These are phyloP conservation scores for Suillus brevipes DNA, from an alignment of 768 basidiomycete species.

Conservation along the genomic window DNA sequence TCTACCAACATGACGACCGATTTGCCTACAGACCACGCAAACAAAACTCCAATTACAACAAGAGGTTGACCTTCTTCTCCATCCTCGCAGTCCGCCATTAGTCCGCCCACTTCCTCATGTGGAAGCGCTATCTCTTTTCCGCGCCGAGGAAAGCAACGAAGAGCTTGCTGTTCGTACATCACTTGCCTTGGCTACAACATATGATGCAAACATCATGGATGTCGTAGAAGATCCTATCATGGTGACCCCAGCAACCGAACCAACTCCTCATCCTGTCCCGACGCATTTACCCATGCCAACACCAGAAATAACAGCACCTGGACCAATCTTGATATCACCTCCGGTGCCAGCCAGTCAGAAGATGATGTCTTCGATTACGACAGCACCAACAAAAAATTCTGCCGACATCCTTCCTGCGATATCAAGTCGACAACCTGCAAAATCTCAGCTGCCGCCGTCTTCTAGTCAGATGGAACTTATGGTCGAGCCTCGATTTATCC, in stretches of 20 bases:
- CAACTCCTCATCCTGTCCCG: slow-evolving; percentile 1
- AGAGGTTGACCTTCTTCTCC: slow-evolving; percentile 63
- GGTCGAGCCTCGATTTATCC: not conserved
- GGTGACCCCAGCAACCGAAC: not conserved
- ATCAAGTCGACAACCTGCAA: not conserved
- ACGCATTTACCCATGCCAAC: slow-evolving; percentile 5
- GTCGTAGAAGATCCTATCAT: slow-evolving; percentile 3
- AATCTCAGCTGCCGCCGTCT: not conserved
- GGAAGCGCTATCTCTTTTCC: slow-evolving; percentile 61
- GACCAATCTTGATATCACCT: not conserved
- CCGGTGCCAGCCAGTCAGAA: not conserved
- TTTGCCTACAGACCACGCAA: slow-evolving; percentile 17
- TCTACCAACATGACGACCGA: slow-evolving; percentile 1
- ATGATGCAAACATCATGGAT: slow-evolving; percentile 7
- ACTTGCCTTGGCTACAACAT: slow-evolving; percentile 36
- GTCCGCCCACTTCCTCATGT: slow-evolving; percentile 65
- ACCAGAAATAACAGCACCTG: slow-evolving; percentile 2
- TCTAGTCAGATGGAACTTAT: not conserved
- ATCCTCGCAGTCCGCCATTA: slow-evolving; percentile 78
- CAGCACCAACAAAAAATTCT: slow-evolving; percentile 7
- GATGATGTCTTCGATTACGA: not conserved
- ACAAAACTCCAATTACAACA: slow-evolving; percentile 28
- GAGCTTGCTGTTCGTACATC: slow-evolving; percentile 50
- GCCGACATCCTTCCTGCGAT: not conserved
- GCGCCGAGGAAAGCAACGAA: slow-evolving; percentile 62